A percentile compares a stretch with the other conserved stretches of the same genome.
These are phyloP conservation scores for Sarcocystis neurona DNA, from an alignment of 169 alveolate genomes.

Conservation along the genomic window DNA sequence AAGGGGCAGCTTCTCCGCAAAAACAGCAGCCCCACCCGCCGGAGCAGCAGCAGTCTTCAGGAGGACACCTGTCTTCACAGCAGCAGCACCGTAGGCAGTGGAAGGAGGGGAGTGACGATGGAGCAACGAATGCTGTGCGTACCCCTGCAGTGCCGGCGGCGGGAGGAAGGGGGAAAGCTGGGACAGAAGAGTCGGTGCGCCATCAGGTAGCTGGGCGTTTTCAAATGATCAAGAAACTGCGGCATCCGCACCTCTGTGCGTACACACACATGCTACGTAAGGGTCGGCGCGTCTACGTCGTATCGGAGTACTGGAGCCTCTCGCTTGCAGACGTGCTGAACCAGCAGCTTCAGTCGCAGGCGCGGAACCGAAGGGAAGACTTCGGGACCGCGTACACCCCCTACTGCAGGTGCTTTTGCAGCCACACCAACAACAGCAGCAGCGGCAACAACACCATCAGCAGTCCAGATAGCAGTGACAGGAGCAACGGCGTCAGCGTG, in stretches of 20 bases:
- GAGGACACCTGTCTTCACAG: no score
- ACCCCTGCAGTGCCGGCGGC: no score
- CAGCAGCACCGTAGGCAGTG: no score
- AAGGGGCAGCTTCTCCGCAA: no score
- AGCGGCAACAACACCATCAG: background rate
- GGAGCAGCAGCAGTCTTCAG: no score
- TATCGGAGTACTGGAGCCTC: slow-evolving; percentile 57
- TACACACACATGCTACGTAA: slow-evolving; percentile 55
- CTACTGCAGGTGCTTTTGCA: no score
- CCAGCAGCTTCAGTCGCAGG: background rate
- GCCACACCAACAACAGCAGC: background rate
- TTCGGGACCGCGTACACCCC: background rate
- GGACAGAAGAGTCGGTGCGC: slow-evolving; percentile 43
- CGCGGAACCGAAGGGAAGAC: background rate
- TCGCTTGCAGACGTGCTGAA: slow-evolving; percentile 51
- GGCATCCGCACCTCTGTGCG: slow-evolving; percentile 60
- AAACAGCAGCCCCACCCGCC: no score
- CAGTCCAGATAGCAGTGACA: background rate
- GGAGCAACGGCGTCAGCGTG: no score
- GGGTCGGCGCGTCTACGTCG: slow-evolving; percentile 27
- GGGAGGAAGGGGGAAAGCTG: no score
- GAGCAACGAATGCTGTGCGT: no score
- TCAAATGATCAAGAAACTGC: slow-evolving; percentile 44
- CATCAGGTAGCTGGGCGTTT: slow-evolving; percentile 55
- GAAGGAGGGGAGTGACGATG: no score